A percentile compares a stretch with the other conserved stretches of the same genome.
Conservation (phyloP, 176 grass and related monocot genomes). For the Avena atlantica region DNA sequence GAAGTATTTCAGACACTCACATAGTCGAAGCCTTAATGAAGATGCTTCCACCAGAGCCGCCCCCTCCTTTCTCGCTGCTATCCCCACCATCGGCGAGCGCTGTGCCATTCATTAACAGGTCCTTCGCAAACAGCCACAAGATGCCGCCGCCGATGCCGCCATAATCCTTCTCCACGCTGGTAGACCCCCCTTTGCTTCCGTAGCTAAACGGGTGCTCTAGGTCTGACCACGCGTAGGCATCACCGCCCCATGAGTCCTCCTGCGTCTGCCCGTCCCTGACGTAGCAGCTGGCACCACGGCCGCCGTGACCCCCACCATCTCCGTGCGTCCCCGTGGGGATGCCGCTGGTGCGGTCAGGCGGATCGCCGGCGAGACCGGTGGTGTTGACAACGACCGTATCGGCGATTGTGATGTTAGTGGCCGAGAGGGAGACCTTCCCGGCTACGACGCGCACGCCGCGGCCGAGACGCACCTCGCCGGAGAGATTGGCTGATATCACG, state of each 20-base stretch:
- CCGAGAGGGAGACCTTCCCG: conserved; percentile 62
- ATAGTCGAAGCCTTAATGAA: conserved; percentile 74
- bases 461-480: conserved; percentile 66
- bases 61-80: conserved; percentile 76
- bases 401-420: conserved; percentile 73
- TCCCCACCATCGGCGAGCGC: conserved; percentile 76
- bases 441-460: conserved; percentile 65
- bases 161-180: conserved; percentile 90
- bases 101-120: conserved; percentile 77
- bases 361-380: conserved; percentile 69
- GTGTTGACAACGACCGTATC: conserved; percentile 82
- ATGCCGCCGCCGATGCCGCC: conserved; percentile 77
- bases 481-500: conserved; percentile 66
- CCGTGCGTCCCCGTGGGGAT: conserved; percentile 85
- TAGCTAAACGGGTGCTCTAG: conserved; percentile 77
- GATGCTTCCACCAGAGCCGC: conserved; percentile 92
- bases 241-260: conserved; percentile 98
- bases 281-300: conserved; percentile 85
- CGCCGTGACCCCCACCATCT: conserved; percentile 89
- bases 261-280: conserved; percentile 89
- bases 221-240: conserved; percentile 83
- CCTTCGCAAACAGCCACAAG: conserved; percentile 75
- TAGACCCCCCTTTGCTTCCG: conserved; percentile 90
- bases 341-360: conserved; percentile 82
- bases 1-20: conserved; percentile 61